Evolutionary conservation across 2,329 filamentous ascomycete species (phyloP).

Genomic region (Metarhizium robertsii): DNA sequence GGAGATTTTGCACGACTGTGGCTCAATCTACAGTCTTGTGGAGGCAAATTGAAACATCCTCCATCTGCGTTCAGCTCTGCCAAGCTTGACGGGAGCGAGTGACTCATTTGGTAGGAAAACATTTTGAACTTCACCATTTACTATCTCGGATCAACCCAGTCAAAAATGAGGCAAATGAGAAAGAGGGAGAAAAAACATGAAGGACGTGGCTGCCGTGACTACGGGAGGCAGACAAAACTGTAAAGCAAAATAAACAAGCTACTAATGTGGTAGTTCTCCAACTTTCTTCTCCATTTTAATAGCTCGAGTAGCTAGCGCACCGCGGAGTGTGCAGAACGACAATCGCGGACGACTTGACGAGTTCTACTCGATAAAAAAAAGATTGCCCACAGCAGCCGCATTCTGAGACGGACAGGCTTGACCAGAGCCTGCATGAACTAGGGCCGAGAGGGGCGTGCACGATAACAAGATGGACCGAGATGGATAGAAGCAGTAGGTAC

Average conservation of each 20-base stretch:
- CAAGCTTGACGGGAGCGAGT: neutral
- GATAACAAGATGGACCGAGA: neutral
- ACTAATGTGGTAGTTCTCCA: neutral
- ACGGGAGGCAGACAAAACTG: neutral
- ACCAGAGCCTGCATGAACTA: neutral
- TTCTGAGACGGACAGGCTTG: conserved; percentile 1
- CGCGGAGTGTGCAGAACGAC: neutral
- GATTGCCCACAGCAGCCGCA: neutral
- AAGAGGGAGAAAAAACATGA: neutral
- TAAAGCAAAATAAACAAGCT: neutral
- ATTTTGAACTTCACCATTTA: too few relatives aligned
- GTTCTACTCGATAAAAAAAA: too few relatives aligned
- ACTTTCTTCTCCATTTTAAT: neutral
- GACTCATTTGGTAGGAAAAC: too few relatives aligned
- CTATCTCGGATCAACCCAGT: too few relatives aligned
- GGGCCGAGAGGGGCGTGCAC: neutral
- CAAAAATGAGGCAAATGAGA: neutral
- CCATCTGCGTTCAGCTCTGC: neutral
- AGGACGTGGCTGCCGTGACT: neutral
- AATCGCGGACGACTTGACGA: neutral
- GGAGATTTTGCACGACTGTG: neutral
- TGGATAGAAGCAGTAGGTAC: neutral
- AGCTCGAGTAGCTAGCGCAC: neutral
- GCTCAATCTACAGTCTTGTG: neutral
- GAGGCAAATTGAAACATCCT: too few relatives aligned